Base-by-base conservation (phyloP, 345 rosid genomes). In the Rhizophora mangle region DNA sequence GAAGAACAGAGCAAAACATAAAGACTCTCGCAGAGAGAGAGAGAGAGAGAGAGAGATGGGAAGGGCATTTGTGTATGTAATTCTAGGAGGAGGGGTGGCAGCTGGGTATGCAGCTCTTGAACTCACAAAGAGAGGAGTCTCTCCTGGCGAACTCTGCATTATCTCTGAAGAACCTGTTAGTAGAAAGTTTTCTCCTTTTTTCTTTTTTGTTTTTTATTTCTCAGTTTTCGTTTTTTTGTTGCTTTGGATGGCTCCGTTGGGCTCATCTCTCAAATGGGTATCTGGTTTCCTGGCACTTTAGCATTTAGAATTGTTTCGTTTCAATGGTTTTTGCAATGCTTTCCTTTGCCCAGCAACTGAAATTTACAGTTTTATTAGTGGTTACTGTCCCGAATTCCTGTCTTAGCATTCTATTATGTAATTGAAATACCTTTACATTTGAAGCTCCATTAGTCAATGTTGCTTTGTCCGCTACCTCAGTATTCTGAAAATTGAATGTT, bases 51-150 rank as follows among this genome's bases (percentile, higher is more conserved):
- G 64, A 67, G 70, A 53, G 74, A 94, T 94, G 97, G 99, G 97
- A 71, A 92, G 99, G 83, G 99, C 94, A 36, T 95, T 90, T 73
- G 92, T 88, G 39, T 95, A 90, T 79, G 99, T 95, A 66, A 92
- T 92, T 67, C 79, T 95, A 2, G 99, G 99, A 43, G 99, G 99
- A 63, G 99, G 97, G 26, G 99, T 95, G 8, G 88, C 96, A 39
- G 96, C 96, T 78, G 99, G 99, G 6, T 95, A 92, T 79, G 96
- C 99, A 46, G 96, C 96, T 72, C 91, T 95, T 71, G 97, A 95
- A 81, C 88, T 92, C 85, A 79, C 91, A n/a, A 82, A 78, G 71
- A 76, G 77, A 82, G 93, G 96, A 24, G 85, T 95, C 71, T 60
- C 93, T 60, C 87, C 82, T 58, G 97, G 96, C 67, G 90, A 95